Conservation (phyloP, 768 basidiomycete species). For the Cyclocybe cylindracea region DNA sequence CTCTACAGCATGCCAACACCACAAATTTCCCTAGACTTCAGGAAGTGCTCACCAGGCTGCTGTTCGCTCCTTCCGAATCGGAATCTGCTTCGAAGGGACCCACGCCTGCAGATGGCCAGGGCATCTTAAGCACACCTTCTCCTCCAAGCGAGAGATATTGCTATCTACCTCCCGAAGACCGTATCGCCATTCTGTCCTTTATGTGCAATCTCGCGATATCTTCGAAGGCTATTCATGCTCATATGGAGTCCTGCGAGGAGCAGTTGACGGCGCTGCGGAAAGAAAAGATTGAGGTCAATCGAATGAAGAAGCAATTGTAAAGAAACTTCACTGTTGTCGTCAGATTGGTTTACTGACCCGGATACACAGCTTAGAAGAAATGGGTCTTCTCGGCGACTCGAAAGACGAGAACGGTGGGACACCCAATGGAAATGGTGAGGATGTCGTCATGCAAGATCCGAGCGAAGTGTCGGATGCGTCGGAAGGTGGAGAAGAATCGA, state of each 20-base stretch:
- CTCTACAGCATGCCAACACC: slow-evolving; percentile 67
- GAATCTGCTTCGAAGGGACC: slow-evolving; percentile 50
- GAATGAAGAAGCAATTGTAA: slow-evolving; percentile 85
- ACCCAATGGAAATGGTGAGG: slow-evolving; percentile 54
- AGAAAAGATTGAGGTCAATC: slow-evolving; percentile 93
- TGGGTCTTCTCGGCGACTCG: slow-evolving; percentile 61
- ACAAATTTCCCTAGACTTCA: slow-evolving; percentile 74
- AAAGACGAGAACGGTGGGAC: slow-evolving; percentile 47
- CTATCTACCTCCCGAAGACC: slow-evolving; percentile 71
- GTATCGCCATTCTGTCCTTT: slow-evolving; percentile 84
- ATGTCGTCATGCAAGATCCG: slow-evolving; percentile 60
- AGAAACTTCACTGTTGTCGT: slow-evolving; percentile 29
- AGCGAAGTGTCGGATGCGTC: slow-evolving; percentile 78
- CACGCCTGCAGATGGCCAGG: slow-evolving; percentile 38
- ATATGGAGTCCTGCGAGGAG: slow-evolving; percentile 90
- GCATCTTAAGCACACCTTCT: slow-evolving; percentile 43
- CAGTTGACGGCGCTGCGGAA: slow-evolving; percentile 91
- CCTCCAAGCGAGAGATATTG: slow-evolving; percentile 73
- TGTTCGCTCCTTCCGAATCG: slow-evolving; percentile 63
- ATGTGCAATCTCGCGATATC: slow-evolving; percentile 89
- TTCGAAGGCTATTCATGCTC: slow-evolving; percentile 83
- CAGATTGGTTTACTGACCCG: slow-evolving; percentile 1
- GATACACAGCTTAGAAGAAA: slow-evolving; percentile 65
- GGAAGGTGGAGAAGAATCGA: slow-evolving; percentile 61
- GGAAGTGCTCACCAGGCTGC: slow-evolving; percentile 67